A percentile compares a stretch with the other conserved stretches of the same genome.
These are phyloP conservation scores for Linanthus parryae DNA, from an alignment of 148 eudicot genomes.

Conservation along the genomic window DNA sequence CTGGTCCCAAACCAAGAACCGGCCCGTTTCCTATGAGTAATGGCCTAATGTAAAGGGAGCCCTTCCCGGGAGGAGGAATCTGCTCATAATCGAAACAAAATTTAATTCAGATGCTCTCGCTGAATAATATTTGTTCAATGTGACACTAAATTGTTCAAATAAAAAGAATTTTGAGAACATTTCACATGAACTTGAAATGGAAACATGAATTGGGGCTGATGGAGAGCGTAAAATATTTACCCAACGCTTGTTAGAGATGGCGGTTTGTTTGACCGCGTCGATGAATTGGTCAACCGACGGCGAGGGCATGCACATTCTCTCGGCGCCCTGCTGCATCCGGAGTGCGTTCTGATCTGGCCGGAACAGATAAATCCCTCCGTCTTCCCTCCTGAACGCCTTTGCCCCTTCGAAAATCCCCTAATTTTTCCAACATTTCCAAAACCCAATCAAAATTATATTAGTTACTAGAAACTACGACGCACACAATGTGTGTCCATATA, in stretches of 20 bases:
- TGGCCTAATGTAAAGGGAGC: slow-evolving; percentile 85
- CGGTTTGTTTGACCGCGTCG: slow-evolving; percentile 60
- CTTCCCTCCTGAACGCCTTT: slow-evolving; percentile 50
- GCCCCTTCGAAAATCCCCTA: slow-evolving; percentile 65
- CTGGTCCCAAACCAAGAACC: slow-evolving; percentile 66
- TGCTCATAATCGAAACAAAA: slow-evolving; percentile 27
- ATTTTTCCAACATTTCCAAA: too few relatives aligned
- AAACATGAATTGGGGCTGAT: too few relatives aligned
- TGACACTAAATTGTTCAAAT: too few relatives aligned
- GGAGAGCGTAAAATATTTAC: slow-evolving; percentile 17
- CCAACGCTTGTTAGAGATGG: slow-evolving; percentile 61
- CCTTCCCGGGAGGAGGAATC: slow-evolving; percentile 97
- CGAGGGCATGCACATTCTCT: slow-evolving; percentile 66
- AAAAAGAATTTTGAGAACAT: too few relatives aligned
- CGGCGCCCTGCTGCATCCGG: slow-evolving; percentile 63
- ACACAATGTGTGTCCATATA: too few relatives aligned
- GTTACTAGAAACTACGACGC: too few relatives aligned
- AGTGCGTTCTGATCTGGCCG: slow-evolving; percentile 65
- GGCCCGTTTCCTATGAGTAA: slow-evolving; percentile 86
- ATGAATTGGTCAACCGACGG: slow-evolving; percentile 56
- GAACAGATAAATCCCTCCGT: slow-evolving; percentile 55
- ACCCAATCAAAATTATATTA: too few relatives aligned
- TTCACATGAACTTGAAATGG: too few relatives aligned
- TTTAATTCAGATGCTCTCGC: too few relatives aligned
- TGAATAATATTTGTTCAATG: too few relatives aligned